Conservation (phyloP, 208 protist genomes). For the Balamuthia mandrillaris region DNA sequence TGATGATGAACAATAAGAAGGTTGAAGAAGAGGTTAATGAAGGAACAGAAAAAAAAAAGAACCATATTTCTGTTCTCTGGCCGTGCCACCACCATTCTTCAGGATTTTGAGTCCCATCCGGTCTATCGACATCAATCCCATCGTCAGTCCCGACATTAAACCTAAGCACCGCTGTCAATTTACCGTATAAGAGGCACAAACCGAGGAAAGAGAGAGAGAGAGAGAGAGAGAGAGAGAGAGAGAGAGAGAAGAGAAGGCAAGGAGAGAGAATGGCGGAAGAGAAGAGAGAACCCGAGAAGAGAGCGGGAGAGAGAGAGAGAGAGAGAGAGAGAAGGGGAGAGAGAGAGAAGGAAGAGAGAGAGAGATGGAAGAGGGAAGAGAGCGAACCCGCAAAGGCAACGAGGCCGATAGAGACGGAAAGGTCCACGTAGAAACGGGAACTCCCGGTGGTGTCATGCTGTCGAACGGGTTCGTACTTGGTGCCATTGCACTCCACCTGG, state of each 20-base stretch:
- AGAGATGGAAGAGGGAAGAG: too few relatives aligned
- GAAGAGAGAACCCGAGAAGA: too few relatives aligned
- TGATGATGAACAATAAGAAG: neutral
- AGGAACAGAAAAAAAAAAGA: too few relatives aligned
- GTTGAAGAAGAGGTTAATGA: too few relatives aligned
- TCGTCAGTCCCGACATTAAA: conserved; percentile 65
- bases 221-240: neutral
- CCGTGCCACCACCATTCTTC: conserved; percentile 31
- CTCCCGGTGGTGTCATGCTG: neutral
- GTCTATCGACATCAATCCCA: conserved; percentile 65
- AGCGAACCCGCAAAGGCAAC: neutral
- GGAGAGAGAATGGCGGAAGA: too few relatives aligned
- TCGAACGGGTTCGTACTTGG: neutral
- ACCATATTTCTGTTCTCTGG: conserved; percentile 33
- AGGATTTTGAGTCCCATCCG: conserved; percentile 43
- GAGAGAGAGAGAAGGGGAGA: too few relatives aligned
- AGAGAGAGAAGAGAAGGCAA: neutral
- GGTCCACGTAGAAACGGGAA: conserved; percentile 29
- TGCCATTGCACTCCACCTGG: conserved; percentile 18
- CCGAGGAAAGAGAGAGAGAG: too few relatives aligned
- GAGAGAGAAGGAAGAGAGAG: too few relatives aligned
- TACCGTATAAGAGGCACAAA: neutral
- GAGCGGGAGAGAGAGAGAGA: too few relatives aligned
- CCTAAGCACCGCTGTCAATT: neutral
- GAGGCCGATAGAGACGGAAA: neutral